Percentiles rank a stretch among this genome's conserved stretches.
phyloP scores from a whole-genome alignment of 345 rosid genomes.

The Gossypium longicalyx region DNA sequence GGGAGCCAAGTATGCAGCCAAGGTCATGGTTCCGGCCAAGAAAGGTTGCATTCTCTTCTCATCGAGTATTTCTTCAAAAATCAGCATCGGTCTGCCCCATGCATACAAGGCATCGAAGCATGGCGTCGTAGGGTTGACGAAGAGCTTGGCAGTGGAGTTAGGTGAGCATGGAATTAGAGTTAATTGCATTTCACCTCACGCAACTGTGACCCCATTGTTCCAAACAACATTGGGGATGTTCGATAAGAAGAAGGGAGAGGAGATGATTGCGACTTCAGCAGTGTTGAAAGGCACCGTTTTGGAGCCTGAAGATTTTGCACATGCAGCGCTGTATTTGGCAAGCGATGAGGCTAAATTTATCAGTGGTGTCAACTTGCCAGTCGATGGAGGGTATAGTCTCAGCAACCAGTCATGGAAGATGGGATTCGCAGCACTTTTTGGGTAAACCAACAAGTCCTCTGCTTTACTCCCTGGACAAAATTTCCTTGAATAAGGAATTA shows the following conservation, averaged over 20 bases:
- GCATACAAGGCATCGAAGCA: constrained; percentile 39
- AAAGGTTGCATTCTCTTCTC: constrained; percentile 21
- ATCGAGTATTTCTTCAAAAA: constrained; percentile 10
- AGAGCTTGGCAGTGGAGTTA: not conserved
- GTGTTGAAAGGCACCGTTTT: constrained; percentile 41
- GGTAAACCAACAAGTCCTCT: not conserved
- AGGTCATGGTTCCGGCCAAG: constrained; percentile 27
- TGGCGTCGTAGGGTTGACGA: not conserved
- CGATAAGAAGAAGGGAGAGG: constrained; percentile 15
- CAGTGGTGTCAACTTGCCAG: constrained; percentile 42
- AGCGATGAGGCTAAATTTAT: constrained; percentile 51
- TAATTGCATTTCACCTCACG: constrained; percentile 45
- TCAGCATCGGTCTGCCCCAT: constrained; percentile 23
- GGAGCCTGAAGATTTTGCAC: constrained; percentile 43
- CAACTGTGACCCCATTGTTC: not conserved
- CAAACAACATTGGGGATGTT: not conserved
- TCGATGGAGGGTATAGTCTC: constrained; percentile 47
- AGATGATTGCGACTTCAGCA: constrained; percentile 8
- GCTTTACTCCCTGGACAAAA: not conserved
- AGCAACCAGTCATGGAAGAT: constrained; percentile 31
- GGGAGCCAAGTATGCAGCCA: constrained; percentile 33
- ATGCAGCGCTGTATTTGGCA: constrained; percentile 45
- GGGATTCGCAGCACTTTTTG: not conserved
- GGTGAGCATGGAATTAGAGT: constrained; percentile 9
- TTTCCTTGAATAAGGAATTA: not conserved